Base-by-base conservation (phyloP, 306 rosid species). In the Vicia faba region DNA sequence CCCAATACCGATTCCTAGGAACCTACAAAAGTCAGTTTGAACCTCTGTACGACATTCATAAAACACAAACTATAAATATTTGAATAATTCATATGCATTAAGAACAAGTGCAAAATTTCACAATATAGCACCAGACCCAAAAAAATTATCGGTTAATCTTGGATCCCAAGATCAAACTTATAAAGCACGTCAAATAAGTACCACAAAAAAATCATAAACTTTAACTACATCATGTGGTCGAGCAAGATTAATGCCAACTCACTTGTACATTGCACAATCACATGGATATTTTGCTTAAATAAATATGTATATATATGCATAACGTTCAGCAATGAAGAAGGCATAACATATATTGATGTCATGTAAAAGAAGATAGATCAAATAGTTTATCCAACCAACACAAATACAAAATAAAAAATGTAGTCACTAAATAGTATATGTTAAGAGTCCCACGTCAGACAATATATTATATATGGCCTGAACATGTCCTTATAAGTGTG, bases 1-100 rank as follows among this genome's bases (percentile, higher is more conserved):
- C 97, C 98, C 98, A 93, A 79, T 93, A 93, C 44, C 96, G 84
- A 72, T 88, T 89, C 84, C 98, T 85, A 62, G 98, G 97, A 83
- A 89, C 96, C 98, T 93, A 82, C 76, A 83, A 78, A 75, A 67
- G 57, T 35, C 75, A 81, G 75, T 75, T 76, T 83, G 83, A 76
- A 75, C 64, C 46, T 65, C 72, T 79, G 61, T 72, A 72, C 71
- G 70, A 78, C 74, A 75, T 74, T 81, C 53, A 61, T 69, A 78
- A 35, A 72, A 73, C 72, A 78, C 66, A 72, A 79, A 56, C 56
- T 72, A 59, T 77, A 76, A 83, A 75, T 46, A 71, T 26, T 71
- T 75, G 80, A 66, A 66, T 59, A 54, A 66, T 45, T 45, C 53
- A 75, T 18, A 64, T 26, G 55, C 38, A 66, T 64, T 65, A 41